These are phyloP conservation scores for Tuber umbilicatum DNA, from an alignment of 495 filamentous ascomycete species.

Conservation along the genomic window DNA sequence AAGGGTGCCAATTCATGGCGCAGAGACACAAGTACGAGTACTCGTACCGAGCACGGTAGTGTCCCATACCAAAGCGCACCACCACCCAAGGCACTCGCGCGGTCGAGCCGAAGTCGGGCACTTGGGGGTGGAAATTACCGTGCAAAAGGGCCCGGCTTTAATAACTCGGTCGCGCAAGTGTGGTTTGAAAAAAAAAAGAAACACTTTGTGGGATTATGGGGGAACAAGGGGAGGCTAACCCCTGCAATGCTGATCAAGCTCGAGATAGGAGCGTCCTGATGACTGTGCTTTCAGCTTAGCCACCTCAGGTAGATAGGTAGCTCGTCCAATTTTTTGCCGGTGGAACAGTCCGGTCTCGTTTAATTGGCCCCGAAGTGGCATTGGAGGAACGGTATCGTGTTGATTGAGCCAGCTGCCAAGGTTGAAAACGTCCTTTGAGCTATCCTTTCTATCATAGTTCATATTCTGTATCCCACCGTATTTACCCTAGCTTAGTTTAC, in stretches of 20 bases:
- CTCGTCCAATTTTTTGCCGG: neutral
- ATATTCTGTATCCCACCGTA: neutral
- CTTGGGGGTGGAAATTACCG: neutral
- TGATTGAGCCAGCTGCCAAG: neutral
- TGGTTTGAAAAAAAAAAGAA: neutral
- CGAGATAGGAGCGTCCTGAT: neutral
- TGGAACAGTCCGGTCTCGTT: neutral
- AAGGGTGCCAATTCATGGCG: neutral
- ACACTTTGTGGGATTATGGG: neutral
- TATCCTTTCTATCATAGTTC: neutral
- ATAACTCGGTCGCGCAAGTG: neutral
- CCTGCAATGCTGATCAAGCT: neutral
- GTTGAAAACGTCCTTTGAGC: neutral
- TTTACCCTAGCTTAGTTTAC: neutral
- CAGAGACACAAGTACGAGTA: neutral
- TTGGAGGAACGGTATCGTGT: neutral
- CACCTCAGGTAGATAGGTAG: neutral
- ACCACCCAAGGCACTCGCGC: neutral
- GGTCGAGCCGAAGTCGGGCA: neutral
- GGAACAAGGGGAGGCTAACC: neutral
- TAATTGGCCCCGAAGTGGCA: neutral
- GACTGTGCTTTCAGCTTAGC: constrained; percentile 3
- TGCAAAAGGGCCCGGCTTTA: neutral
- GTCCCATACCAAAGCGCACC: neutral
- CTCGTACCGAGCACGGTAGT: neutral